These are phyloP conservation scores for Zymoseptoria pseudotritici DNA, from an alignment of 2,329 filamentous ascomycete genomes.

Conservation along the genomic window DNA sequence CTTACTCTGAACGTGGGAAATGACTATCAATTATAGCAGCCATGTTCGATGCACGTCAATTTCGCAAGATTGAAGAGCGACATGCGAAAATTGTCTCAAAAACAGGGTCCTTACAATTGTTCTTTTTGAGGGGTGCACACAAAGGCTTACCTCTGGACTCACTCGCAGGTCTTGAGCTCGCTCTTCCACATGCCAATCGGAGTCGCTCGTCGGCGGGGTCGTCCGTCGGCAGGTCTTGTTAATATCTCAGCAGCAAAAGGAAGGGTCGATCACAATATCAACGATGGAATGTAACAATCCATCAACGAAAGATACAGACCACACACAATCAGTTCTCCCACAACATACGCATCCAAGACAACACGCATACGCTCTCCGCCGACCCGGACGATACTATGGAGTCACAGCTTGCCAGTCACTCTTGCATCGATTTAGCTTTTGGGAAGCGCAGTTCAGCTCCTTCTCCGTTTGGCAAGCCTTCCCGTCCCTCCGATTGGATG, in stretches of 20 bases:
- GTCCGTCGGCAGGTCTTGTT: neutral
- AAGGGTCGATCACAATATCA: too few relatives aligned
- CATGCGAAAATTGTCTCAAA: neutral
- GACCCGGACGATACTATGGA: neutral
- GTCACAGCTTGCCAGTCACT: neutral
- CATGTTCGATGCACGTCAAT: neutral
- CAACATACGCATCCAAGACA: neutral
- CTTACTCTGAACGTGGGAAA: too few relatives aligned
- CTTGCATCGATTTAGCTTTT: neutral
- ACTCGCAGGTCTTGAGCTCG: too few relatives aligned
- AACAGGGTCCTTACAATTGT: neutral
- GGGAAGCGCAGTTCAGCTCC: neutral
- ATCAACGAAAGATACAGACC: neutral
- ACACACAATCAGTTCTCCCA: neutral
- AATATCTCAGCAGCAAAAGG: too few relatives aligned
- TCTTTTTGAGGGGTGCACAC: too few relatives aligned
- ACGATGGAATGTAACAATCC: neutral
- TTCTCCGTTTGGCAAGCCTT: neutral
- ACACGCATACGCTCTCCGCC: too few relatives aligned
- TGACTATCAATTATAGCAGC: neutral
- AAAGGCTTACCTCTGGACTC: too few relatives aligned
- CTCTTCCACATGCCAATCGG: neutral
- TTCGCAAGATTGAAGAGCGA: neutral
- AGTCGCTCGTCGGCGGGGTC: neutral
- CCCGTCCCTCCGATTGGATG: neutral